Evolutionary conservation across 768 basidiomycete species (phyloP).

Genomic region (Tricholoma matsutake): DNA sequence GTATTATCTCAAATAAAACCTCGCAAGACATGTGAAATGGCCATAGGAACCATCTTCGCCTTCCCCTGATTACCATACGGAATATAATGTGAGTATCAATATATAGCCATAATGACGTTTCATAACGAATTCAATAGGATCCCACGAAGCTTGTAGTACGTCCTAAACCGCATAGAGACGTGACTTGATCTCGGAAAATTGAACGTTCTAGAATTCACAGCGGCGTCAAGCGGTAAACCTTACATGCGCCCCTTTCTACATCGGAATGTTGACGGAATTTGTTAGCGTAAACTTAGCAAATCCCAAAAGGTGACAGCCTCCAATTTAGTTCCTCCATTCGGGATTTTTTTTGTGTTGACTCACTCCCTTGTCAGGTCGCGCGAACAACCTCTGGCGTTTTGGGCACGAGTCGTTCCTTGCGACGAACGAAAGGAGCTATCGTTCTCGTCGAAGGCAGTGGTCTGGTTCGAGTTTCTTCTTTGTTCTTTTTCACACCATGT

Average conservation of each 20-base stretch:
- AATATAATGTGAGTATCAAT: neutral
- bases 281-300: neutral
- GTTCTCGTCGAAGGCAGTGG: neutral
- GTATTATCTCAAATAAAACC: neutral
- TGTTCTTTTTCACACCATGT: neutral
- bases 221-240: neutral
- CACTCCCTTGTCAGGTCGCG: neutral
- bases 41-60: conserved; percentile 1
- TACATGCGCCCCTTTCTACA: neutral
- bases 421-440: neutral
- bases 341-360: neutral
- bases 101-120: neutral
- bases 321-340: neutral
- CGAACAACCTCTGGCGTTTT: neutral
- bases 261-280: conserved; percentile 1
- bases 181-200: neutral
- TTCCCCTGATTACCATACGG: conserved; percentile 1
- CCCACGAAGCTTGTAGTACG: neutral
- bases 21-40: neutral
- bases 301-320: neutral
- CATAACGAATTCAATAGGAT: neutral
- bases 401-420: neutral
- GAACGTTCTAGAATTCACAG: neutral
- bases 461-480: neutral
- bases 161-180: neutral